Evolutionary conservation across 2,329 filamentous ascomycete genomes (phyloP).

Genomic region (Chaetomium sp.): DNA sequence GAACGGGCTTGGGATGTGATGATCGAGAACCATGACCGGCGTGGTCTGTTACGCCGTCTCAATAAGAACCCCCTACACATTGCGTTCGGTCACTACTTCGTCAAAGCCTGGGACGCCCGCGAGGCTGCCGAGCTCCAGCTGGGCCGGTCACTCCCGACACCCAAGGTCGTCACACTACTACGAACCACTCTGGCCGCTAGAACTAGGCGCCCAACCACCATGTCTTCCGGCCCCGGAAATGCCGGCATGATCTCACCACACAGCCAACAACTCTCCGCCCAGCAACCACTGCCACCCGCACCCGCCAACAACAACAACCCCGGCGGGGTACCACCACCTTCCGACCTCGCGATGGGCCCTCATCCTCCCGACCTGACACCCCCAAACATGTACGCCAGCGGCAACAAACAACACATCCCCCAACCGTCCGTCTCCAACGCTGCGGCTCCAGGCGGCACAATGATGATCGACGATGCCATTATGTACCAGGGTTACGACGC

Average conservation of each 20-base stretch:
- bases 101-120: conserved; percentile 58
- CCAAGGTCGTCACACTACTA: conserved; percentile 43
- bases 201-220: conserved; percentile 15
- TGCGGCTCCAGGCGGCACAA: background rate
- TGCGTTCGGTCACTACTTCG: conserved; percentile 50
- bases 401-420: background rate
- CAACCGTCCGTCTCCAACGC: conserved; percentile 2
- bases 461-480: conserved; percentile 23
- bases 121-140: conserved; percentile 40
- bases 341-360: no score
- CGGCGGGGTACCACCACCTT: background rate
- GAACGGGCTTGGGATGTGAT: conserved; percentile 55
- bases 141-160: conserved; percentile 38
- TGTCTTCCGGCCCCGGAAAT: conserved; percentile 1
- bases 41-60: conserved; percentile 41
- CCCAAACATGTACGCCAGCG: background rate
- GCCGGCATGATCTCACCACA: background rate
- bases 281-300: background rate
- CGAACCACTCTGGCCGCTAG: conserved; percentile 34
- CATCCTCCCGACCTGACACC: no score
- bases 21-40: conserved; percentile 46
- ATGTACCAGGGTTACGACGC: conserved; percentile 25
- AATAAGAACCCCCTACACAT: conserved; percentile 51
- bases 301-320: background rate
- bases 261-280: background rate